Evolutionary conservation across 257 asterid genomes (phyloP).

Genomic region (Nicotiana tabacum): DNA sequence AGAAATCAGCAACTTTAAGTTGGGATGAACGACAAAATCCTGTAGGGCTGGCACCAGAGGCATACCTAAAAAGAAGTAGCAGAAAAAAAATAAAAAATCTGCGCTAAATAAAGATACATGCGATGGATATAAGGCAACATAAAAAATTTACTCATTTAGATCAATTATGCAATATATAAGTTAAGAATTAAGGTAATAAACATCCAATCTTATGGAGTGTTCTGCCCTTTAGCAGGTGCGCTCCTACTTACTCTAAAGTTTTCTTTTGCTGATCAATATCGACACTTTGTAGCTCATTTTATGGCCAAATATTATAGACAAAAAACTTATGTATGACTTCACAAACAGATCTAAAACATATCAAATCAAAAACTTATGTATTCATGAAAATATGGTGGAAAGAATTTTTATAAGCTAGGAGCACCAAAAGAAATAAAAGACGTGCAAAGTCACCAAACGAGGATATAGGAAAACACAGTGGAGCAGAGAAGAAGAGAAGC

Average conservation of each 20-base stretch:
- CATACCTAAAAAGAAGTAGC: constrained; percentile 38
- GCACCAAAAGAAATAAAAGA: neutral
- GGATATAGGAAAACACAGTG: neutral
- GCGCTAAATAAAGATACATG: neutral
- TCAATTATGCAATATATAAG: too few species aligned
- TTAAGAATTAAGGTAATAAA: too few species aligned
- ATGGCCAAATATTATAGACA: neutral
- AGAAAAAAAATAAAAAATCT: neutral
- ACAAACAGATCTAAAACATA: neutral
- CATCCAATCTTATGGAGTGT: too few species aligned
- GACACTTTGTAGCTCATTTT: neutral
- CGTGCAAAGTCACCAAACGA: neutral
- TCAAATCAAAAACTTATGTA: neutral
- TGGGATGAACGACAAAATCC: constrained; percentile 69
- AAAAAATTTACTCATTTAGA: neutral
- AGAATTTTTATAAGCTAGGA: neutral
- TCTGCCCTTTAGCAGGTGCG: too few species aligned
- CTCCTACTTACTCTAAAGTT: too few species aligned
- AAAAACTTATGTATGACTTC: neutral
- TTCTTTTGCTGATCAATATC: too few species aligned
- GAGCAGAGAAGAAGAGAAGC: neutral
- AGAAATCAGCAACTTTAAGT: constrained; percentile 68
- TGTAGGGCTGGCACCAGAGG: constrained; percentile 35
- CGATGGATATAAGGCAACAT: neutral
- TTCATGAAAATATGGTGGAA: neutral